A percentile compares a stretch with the other conserved stretches of the same genome.
These are phyloP conservation scores for Fusarium sp. DNA, from an alignment of 2,329 filamentous ascomycete species.

Conservation along the genomic window DNA sequence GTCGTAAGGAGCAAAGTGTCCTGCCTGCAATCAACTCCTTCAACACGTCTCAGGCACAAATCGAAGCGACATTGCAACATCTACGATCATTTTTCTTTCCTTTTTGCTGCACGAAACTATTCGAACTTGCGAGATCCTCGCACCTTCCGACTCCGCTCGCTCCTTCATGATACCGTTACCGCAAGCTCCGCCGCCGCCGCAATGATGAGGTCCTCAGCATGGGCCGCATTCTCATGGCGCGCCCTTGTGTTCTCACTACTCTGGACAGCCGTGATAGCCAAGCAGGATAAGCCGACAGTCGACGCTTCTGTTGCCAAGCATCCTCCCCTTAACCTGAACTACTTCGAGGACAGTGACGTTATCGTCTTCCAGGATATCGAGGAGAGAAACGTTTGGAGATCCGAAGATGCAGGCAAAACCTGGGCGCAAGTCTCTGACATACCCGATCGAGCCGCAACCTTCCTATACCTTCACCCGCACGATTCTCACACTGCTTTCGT, in stretches of 20 bases:
- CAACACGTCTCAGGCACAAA: slow-evolving; percentile 25
- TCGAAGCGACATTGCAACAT: slow-evolving; percentile 21
- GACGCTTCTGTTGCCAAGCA: slow-evolving; percentile 74
- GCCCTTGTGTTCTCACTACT: slow-evolving; percentile 65
- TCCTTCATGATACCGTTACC: slow-evolving; percentile 60
- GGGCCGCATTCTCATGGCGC: slow-evolving; percentile 62
- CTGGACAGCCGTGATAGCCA: slow-evolving; percentile 61
- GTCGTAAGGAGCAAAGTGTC: slow-evolving; percentile 47
- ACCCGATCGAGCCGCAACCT: slow-evolving; percentile 70
- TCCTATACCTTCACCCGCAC: slow-evolving; percentile 81
- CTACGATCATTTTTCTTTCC: not conserved
- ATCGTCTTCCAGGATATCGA: slow-evolving; percentile 79
- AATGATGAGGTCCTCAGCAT: slow-evolving; percentile 69
- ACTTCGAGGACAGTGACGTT: slow-evolving; percentile 90
- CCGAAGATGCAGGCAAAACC: slow-evolving; percentile 80
- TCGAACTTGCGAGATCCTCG: slow-evolving; percentile 20
- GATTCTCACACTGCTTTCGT: slow-evolving; percentile 85
- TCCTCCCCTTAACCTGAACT: slow-evolving; percentile 78
- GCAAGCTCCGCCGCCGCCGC: slow-evolving; percentile 52
- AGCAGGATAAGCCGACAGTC: slow-evolving; percentile 76
- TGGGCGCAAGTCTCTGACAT: slow-evolving; percentile 79
- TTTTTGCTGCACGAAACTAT: slow-evolving; percentile 6
- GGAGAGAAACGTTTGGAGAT: slow-evolving; percentile 78
- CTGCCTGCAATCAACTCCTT: slow-evolving; percentile 39
- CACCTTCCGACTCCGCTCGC: slow-evolving; percentile 17